Conservation (phyloP, 2,329 filamentous ascomycete species). For the Colletotrichum spinosum region DNA sequence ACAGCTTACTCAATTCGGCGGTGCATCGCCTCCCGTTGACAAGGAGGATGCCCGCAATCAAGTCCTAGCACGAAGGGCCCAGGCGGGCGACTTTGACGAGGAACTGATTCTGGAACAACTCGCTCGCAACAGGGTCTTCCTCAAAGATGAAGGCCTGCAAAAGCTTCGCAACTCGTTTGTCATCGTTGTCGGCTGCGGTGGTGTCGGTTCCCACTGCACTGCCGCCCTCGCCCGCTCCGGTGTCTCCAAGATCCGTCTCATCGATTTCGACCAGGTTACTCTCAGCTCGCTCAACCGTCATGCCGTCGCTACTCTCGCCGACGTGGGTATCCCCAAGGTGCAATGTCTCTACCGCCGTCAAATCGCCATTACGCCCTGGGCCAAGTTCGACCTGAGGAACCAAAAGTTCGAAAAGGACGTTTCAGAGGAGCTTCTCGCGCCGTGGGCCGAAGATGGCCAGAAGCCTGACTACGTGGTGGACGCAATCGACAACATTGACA, state of each 20-base stretch:
- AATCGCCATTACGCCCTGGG: constrained; percentile 91
- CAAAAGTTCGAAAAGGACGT: constrained; percentile 81
- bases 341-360: constrained; percentile 83
- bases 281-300: constrained; percentile 96
- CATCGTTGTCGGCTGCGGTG: constrained; percentile 91
- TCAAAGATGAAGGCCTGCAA: constrained; percentile 82
- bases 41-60: constrained; percentile 72
- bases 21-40: constrained; percentile 61
- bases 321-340: constrained; percentile 94
- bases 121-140: constrained; percentile 90
- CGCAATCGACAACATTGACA: constrained; percentile 98
- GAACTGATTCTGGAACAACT: constrained; percentile 95
- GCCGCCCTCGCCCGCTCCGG: constrained; percentile 90
- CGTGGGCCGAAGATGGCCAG: constrained; percentile 70
- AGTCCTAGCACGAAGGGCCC: constrained; percentile 68
- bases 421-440: constrained; percentile 74
- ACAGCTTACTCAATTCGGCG: constrained; percentile 72
- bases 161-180: constrained; percentile 87
- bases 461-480: constrained; percentile 92
- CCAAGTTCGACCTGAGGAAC: constrained; percentile 85
- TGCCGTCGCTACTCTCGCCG: constrained; percentile 91
- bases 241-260: constrained; percentile 85
- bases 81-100: constrained; percentile 73
- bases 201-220: constrained; percentile 92
- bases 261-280: constrained; percentile 98